Evolutionary conservation across 1,139 yeast species (phyloP).

Genomic region (Suhomyces kunorum): DNA sequence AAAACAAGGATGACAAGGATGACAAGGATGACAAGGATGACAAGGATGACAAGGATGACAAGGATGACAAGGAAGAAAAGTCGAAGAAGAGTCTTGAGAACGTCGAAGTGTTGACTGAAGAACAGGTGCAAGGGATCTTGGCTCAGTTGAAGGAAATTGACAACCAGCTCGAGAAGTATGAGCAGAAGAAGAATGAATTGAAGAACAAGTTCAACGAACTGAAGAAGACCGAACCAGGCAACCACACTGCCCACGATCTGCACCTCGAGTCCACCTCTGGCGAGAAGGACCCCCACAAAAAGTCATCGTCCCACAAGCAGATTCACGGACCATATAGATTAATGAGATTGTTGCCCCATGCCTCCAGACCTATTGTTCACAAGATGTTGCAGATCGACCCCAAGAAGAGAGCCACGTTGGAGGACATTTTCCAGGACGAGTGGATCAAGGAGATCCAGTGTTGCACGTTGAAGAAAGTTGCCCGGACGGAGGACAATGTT

Average conservation of each 20-base stretch:
- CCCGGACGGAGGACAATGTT: constrained; percentile 26
- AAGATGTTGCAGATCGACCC: constrained; percentile 76
- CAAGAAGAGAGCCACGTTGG: constrained; percentile 63
- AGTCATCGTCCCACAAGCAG: constrained; percentile 41
- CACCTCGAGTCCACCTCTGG: constrained; percentile 1
- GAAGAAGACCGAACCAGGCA: constrained; percentile 14
- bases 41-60: constrained; percentile 14
- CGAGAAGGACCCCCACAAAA: constrained; percentile 21
- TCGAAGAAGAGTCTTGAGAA: constrained; percentile 17
- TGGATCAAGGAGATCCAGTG: constrained; percentile 68
- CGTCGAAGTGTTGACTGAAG: constrained; percentile 37
- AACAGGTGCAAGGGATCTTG: constrained; percentile 35
- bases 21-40: constrained; percentile 7
- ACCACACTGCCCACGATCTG: constrained; percentile 1
- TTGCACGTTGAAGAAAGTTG: constrained; percentile 39
- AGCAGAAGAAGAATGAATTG: constrained; percentile 37
- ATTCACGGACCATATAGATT: constrained; percentile 85
- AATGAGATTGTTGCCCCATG: constrained; percentile 82
- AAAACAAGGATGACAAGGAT: constrained; percentile 1
- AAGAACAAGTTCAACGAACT: constrained; percentile 33
- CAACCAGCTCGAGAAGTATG: constrained; percentile 40
- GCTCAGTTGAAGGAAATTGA: constrained; percentile 41
- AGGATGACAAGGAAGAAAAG: constrained; percentile 12
- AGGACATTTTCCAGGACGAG: constrained; percentile 64
- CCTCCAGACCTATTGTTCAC: constrained; percentile 75